These are phyloP conservation scores for Aspergillus indologenus DNA, from an alignment of 495 filamentous ascomycete genomes.

Conservation along the genomic window DNA sequence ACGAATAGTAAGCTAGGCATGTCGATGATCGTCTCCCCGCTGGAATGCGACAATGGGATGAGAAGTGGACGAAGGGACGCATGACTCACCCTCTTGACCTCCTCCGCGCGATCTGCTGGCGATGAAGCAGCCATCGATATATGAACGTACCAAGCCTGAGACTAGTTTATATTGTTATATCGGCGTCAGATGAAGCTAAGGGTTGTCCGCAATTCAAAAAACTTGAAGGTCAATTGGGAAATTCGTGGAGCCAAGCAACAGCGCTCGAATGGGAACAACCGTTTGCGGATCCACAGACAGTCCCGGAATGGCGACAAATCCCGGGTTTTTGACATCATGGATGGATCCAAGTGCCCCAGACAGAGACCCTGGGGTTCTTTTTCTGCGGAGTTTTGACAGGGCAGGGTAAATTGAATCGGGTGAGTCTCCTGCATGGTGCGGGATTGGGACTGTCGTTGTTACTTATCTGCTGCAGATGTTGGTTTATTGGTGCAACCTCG, in stretches of 20 bases:
- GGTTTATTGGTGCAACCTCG: neutral
- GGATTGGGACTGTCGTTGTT: neutral
- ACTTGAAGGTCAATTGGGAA: neutral
- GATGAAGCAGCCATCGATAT: conserved; percentile 27
- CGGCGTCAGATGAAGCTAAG: neutral
- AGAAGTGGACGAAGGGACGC: neutral
- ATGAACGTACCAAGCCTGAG: neutral
- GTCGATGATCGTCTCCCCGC: conserved; percentile 1
- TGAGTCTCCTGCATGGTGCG: too few relatives aligned
- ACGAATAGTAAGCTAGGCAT: neutral
- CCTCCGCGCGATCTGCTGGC: conserved; percentile 36
- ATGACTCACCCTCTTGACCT: conserved; percentile 44
- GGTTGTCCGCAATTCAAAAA: neutral
- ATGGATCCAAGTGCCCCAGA: neutral
- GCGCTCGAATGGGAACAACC: neutral
- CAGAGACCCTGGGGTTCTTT: too few relatives aligned
- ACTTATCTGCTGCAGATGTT: neutral
- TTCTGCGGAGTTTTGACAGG: neutral
- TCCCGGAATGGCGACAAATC: conserved; percentile 1
- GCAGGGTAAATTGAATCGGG: neutral
- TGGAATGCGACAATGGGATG: neutral
- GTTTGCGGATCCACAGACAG: conserved; percentile 5
- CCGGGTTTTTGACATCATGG: conserved; percentile 4
- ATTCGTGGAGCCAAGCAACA: neutral
- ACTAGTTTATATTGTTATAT: neutral